Percentiles rank a stretch among this genome's conserved stretches.
phyloP scores from a whole-genome alignment of 345 rosid genomes.

The Syzygium grande region DNA sequence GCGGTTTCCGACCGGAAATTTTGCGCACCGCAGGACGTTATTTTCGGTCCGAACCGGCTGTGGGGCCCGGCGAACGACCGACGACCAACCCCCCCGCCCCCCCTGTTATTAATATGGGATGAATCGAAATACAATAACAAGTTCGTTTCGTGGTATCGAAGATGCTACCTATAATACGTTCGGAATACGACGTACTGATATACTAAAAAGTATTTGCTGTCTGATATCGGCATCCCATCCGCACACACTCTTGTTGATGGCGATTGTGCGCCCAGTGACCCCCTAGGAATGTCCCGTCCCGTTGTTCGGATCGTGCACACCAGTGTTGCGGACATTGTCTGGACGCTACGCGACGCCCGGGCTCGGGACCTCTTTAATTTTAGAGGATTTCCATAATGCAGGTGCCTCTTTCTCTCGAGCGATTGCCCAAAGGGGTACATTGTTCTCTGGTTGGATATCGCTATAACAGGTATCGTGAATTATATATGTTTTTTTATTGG shows the following conservation, averaged over 20 bases:
- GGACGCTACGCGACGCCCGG: too few species aligned
- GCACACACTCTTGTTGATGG: too few species aligned
- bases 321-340: too few species aligned
- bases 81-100: background rate
- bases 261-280: too few species aligned
- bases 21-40: background rate
- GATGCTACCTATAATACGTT: background rate
- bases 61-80: background rate
- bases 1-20: background rate
- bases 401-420: background rate
- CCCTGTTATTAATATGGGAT: too few species aligned
- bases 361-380: too few species aligned
- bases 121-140: background rate
- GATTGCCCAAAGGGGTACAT: fast-evolving
- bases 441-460: too few species aligned
- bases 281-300: too few species aligned
- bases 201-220: background rate
- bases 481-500: too few species aligned
- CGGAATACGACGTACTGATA: background rate
- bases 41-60: background rate
- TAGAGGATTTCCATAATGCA: background rate
- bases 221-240: background rate
- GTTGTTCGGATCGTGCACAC: too few species aligned
- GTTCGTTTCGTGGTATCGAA: background rate
- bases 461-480: too few species aligned